A percentile compares a stretch with the other conserved stretches of the same genome.
These are phyloP conservation scores for Ascochyta pisi DNA, from an alignment of 2,329 filamentous ascomycete genomes.

Conservation along the genomic window DNA sequence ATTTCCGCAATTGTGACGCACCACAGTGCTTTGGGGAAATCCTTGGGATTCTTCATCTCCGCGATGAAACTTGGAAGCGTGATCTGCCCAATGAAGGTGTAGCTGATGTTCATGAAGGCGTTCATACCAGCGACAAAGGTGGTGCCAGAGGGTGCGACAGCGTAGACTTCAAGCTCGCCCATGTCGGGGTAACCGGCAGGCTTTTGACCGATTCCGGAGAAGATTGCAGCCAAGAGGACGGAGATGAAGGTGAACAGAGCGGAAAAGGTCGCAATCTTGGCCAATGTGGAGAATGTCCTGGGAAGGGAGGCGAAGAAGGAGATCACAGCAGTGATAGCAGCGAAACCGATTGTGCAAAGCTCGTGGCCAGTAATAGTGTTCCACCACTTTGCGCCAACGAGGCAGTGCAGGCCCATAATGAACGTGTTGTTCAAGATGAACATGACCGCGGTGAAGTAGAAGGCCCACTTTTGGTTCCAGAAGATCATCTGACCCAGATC, in stretches of 20 bases:
- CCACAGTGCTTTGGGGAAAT: slow-evolving; percentile 94
- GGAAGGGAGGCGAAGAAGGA: slow-evolving; percentile 83
- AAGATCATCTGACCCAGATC: slow-evolving; percentile 97
- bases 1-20: slow-evolving; percentile 88
- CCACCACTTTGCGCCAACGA: slow-evolving; percentile 84
- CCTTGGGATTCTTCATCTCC: slow-evolving; percentile 81
- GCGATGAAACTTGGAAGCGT: slow-evolving; percentile 94
- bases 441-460: slow-evolving; percentile 77
- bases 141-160: slow-evolving; percentile 71
- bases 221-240: slow-evolving; percentile 82
- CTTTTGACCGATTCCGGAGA: slow-evolving; percentile 76
- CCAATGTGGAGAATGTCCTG: slow-evolving; percentile 81
- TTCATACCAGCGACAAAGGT: slow-evolving; percentile 84
- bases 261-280: slow-evolving; percentile 78
- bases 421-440: slow-evolving; percentile 95
- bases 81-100: slow-evolving; percentile 95
- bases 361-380: slow-evolving; percentile 82
- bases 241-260: slow-evolving; percentile 91
- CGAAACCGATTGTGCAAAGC: slow-evolving; percentile 81
- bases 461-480: slow-evolving; percentile 78
- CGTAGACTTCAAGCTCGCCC: slow-evolving; percentile 72
- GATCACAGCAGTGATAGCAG: slow-evolving; percentile 74
- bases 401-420: slow-evolving; percentile 82
- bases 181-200: slow-evolving; percentile 67
- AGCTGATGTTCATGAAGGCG: slow-evolving; percentile 93